Evolutionary conservation across 345 rosid species (phyloP).

Genomic region (Erysimum cheiranthoides): DNA sequence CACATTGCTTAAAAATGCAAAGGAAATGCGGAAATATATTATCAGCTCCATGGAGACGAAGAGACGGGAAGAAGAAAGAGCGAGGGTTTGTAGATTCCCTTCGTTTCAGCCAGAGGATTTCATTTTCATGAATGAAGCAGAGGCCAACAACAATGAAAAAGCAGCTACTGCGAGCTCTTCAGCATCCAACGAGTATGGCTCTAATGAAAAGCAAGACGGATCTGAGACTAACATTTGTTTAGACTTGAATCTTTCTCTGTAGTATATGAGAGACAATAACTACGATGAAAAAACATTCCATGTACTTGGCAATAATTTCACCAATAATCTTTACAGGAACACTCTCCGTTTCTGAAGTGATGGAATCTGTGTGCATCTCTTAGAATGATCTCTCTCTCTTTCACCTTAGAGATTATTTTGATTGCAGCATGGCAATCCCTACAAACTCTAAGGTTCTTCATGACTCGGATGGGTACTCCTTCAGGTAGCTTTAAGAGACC

Average conservation of each 20-base stretch:
- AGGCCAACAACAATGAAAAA: conserved; percentile 8
- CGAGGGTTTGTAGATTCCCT: conserved; percentile 48
- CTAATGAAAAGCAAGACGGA: conserved; percentile 36
- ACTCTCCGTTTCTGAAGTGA: conserved; percentile 68
- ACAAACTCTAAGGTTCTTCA: conserved; percentile 81
- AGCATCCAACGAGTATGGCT: conserved; percentile 28
- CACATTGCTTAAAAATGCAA: conserved; percentile 57
- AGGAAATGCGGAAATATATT: conserved; percentile 44
- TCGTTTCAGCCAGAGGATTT: conserved; percentile 58
- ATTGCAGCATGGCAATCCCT: conserved; percentile 80
- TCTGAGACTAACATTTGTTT: conserved; percentile 31
- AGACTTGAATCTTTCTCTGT: conserved; percentile 65
- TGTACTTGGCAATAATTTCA: conserved; percentile 37
- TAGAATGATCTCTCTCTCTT: conserved; percentile 65
- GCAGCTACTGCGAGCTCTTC: conserved; percentile 24
- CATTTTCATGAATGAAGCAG: conserved; percentile 44
- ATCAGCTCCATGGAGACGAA: conserved; percentile 37
- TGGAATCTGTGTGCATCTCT: conserved; percentile 80
- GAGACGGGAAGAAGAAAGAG: conserved; percentile 16
- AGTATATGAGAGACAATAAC: conserved; percentile 19
- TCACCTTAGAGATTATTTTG: conserved; percentile 66
- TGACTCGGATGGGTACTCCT: conserved; percentile 67
- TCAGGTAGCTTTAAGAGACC: conserved; percentile 70
- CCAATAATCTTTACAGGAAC: conserved; percentile 80
- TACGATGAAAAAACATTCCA: neutral